These are phyloP conservation scores for Antarctomyces pellizariae DNA, from an alignment of 495 filamentous ascomycete genomes.

Conservation along the genomic window DNA sequence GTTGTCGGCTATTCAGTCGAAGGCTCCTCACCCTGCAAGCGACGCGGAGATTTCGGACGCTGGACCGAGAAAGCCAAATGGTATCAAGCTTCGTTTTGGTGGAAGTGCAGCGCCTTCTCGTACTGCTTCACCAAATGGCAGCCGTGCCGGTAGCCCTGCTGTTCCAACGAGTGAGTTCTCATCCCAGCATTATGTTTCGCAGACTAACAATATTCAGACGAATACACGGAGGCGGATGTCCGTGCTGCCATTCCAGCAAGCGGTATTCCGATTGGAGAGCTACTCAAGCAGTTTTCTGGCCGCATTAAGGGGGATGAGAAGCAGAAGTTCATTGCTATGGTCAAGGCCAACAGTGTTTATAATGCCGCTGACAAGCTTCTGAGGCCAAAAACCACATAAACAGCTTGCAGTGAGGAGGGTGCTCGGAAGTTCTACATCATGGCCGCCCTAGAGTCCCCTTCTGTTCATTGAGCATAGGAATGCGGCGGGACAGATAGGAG, in stretches of 20 bases:
- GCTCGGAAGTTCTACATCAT: no score
- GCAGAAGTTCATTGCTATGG: slow-evolving; percentile 27
- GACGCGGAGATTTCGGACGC: slow-evolving; percentile 55
- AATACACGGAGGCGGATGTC: slow-evolving; percentile 48
- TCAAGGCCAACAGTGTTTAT: slow-evolving; percentile 24
- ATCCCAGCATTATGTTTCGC: slow-evolving; percentile 2
- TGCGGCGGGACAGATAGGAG: no score
- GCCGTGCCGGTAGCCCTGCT: slow-evolving; percentile 27
- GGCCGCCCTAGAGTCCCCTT: no score
- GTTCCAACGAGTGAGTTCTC: slow-evolving; percentile 13
- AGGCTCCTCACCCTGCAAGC: slow-evolving; percentile 22
- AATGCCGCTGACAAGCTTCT: slow-evolving; percentile 23
- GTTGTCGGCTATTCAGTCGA: slow-evolving; percentile 16
- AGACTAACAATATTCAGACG: slow-evolving; percentile 13
- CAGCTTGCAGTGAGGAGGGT: no score
- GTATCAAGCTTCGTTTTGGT: slow-evolving; percentile 31
- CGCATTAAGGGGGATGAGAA: slow-evolving; percentile 26
- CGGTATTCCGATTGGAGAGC: slow-evolving; percentile 37
- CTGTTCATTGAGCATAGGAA: no score
- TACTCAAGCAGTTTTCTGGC: slow-evolving; percentile 36
- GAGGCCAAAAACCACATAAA: no score
- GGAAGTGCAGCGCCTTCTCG: slow-evolving; percentile 21
- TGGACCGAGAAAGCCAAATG: slow-evolving; percentile 31
- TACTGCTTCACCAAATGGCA: slow-evolving; percentile 17
- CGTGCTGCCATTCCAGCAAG: slow-evolving; percentile 32